Conservation (phyloP, 2,329 filamentous ascomycete species). For the Colletotrichum phormii region DNA sequence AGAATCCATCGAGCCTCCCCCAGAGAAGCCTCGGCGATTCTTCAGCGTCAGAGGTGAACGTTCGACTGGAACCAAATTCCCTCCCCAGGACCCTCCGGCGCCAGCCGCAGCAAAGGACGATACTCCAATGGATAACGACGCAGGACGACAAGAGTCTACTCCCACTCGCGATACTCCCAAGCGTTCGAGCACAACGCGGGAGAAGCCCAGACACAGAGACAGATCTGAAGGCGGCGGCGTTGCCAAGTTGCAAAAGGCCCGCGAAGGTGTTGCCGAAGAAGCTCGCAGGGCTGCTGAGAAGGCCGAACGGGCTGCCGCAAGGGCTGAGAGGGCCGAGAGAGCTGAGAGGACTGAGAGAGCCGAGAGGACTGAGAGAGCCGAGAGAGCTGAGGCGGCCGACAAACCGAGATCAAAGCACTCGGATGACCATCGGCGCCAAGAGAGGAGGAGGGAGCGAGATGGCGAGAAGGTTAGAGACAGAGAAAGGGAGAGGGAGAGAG, state of each 20-base stretch:
- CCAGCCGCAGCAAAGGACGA: conserved; percentile 38
- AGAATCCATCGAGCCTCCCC: conserved; percentile 41
- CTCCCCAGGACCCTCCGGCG: conserved; percentile 36
- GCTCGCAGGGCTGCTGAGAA: conserved; percentile 39
- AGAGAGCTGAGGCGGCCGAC: background rate
- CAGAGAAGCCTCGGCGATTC: conserved; percentile 50
- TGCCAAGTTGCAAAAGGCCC: conserved; percentile 41
- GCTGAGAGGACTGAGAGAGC: background rate
- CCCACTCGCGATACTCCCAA: conserved; percentile 44
- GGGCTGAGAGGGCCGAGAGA: background rate
- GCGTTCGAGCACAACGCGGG: conserved; percentile 47
- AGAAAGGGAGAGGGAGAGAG: conserved; percentile 26
- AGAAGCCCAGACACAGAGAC: conserved; percentile 42
- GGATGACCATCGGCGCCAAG: conserved; percentile 44
- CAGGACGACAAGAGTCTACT: conserved; percentile 41
- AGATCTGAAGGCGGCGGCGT: conserved; percentile 44
- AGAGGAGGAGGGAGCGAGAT: conserved; percentile 35
- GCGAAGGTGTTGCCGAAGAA: conserved; percentile 39
- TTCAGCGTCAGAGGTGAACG: conserved; percentile 56
- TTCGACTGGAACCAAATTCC: conserved; percentile 40
- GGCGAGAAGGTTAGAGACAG: conserved; percentile 8
- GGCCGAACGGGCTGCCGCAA: too few relatives aligned
- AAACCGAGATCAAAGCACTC: conserved; percentile 45
- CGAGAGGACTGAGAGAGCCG: background rate
- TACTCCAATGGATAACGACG: conserved; percentile 34